These are phyloP conservation scores for Termitomyces sp. DNA, from an alignment of 768 basidiomycete species.

Conservation along the genomic window DNA sequence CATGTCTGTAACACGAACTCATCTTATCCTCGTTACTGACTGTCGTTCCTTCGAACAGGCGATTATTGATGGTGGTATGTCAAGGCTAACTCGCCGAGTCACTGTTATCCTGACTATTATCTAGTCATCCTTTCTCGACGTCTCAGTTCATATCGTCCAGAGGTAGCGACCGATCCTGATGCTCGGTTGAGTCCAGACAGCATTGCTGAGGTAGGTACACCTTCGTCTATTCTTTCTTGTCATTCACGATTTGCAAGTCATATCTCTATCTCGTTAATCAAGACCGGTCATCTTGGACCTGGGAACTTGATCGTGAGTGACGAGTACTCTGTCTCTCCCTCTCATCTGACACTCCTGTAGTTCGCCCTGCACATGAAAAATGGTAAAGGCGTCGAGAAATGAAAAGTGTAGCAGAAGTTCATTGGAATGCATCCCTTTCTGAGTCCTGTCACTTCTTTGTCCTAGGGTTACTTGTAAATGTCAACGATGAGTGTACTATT, in stretches of 20 bases:
- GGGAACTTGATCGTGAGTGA: conserved; percentile 73
- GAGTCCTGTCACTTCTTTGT: background rate
- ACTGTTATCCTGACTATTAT: background rate
- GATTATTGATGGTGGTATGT: conserved; percentile 63
- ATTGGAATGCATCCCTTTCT: background rate
- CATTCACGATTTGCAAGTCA: conserved; percentile 34
- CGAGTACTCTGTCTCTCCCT: background rate
- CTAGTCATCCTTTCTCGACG: conserved; percentile 35
- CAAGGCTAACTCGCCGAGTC: background rate
- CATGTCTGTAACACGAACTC: conserved; percentile 44
- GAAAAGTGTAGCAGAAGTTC: background rate
- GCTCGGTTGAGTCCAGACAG: conserved; percentile 56
- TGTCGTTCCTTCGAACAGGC: conserved; percentile 30
- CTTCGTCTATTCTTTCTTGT: background rate
- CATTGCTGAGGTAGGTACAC: conserved; percentile 65
- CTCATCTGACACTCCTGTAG: conserved; percentile 13
- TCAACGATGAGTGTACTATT: no score
- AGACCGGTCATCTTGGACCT: conserved; percentile 70
- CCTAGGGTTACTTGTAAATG: background rate
- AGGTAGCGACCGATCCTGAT: conserved; percentile 43
- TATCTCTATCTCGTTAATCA: conserved; percentile 67
- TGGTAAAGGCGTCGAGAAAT: conserved; percentile 24
- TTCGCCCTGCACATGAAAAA: conserved; percentile 44
- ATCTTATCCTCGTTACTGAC: background rate
- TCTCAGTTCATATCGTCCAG: conserved; percentile 20